Conservation (phyloP, 305 asterid genomes). For the Ajuga reptans region DNA sequence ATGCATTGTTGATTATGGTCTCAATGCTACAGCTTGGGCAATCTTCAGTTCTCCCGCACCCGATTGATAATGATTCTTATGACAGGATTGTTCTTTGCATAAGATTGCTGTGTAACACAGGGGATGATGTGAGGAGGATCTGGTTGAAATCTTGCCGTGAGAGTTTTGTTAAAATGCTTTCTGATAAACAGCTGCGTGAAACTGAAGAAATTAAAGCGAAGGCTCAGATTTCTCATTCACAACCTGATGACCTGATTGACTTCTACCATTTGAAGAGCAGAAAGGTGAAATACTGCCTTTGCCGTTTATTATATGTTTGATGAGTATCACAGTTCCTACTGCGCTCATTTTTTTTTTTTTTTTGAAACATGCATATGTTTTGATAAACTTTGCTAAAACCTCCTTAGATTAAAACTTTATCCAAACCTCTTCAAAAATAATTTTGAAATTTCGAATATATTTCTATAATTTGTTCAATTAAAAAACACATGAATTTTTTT, state of each 20-base stretch:
- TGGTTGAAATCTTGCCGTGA: constrained; percentile 90
- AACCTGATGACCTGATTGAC: constrained; percentile 95
- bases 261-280: constrained; percentile 94
- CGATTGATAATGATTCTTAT: constrained; percentile 82
- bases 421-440: neutral
- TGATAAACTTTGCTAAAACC: neutral
- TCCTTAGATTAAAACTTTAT: neutral
- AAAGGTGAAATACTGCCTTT: constrained; percentile 43
- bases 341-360: neutral
- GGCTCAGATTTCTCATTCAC: constrained; percentile 67
- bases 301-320: constrained; percentile 1
- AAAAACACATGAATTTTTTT: no score
- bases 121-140: constrained; percentile 61
- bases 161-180: constrained; percentile 86
- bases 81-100: constrained; percentile 84
- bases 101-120: constrained; percentile 61
- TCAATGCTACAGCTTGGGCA: constrained; percentile 85
- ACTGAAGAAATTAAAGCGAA: constrained; percentile 86
- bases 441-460: no score
- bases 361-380: neutral
- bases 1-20: constrained; percentile 63
- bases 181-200: constrained; percentile 87
- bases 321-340: neutral
- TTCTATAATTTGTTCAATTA: no score
- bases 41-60: constrained; percentile 87